Evolutionary conservation across 2,329 filamentous ascomycete genomes (phyloP).

Genomic region (Pleomassaria siparia): DNA sequence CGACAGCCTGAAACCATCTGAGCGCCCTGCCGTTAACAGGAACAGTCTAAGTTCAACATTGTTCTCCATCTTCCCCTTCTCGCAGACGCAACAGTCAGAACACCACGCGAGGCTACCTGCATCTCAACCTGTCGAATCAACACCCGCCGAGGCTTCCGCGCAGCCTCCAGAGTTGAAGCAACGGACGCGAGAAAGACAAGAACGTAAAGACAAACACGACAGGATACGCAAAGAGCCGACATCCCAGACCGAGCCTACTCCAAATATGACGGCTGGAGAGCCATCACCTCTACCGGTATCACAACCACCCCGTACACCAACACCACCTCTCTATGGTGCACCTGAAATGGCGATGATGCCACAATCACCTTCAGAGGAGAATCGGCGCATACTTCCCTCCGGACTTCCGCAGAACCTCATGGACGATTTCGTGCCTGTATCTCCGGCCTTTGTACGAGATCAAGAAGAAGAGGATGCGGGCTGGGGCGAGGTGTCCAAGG

Average conservation of each 20-base stretch:
- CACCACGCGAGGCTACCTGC: slow-evolving; percentile 31
- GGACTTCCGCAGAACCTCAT: slow-evolving; percentile 37
- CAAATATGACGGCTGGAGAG: slow-evolving; percentile 7
- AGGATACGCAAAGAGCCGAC: slow-evolving; percentile 3
- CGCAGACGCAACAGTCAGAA: slow-evolving; percentile 34
- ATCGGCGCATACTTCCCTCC: slow-evolving; percentile 14
- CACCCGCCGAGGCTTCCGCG: not conserved
- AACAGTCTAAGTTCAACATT: slow-evolving; percentile 38
- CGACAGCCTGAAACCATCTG: slow-evolving; percentile 4
- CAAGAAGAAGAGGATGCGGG: slow-evolving; percentile 34
- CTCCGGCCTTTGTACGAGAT: slow-evolving; percentile 18
- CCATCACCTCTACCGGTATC: slow-evolving; percentile 14
- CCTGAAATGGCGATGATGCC: slow-evolving; percentile 40
- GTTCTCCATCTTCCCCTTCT: slow-evolving; percentile 40
- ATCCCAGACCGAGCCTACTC: slow-evolving; percentile 1
- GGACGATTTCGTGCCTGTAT: slow-evolving; percentile 38
- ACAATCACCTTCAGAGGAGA: slow-evolving; percentile 20
- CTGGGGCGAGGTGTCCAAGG: slow-evolving; percentile 35
- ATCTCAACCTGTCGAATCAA: slow-evolving; percentile 19
- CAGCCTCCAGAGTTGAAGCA: slow-evolving; percentile 1
- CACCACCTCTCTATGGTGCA: not conserved
- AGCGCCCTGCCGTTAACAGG: slow-evolving; percentile 27
- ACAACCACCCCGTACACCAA: slow-evolving; percentile 1
- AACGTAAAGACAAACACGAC: slow-evolving; percentile 1
- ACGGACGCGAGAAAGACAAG: not conserved